Evolutionary conservation across 805 yeast species (phyloP).

Genomic region (Wickerhamiella nectarea): DNA sequence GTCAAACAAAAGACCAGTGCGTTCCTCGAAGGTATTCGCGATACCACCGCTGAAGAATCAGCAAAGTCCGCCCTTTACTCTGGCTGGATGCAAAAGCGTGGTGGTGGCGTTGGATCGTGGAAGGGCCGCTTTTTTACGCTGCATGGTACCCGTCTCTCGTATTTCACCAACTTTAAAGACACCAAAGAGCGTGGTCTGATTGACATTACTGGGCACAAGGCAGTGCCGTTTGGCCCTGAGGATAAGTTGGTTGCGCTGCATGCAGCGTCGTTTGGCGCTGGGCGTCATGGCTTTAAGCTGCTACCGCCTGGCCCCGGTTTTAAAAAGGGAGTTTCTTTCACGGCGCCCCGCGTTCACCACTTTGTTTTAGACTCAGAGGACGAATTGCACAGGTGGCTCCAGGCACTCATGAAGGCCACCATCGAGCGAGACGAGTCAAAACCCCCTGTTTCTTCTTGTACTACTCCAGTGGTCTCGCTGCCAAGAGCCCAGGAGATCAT

Average conservation of each 20-base stretch:
- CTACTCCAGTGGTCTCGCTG: slow-evolving; percentile 87
- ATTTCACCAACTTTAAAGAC: slow-evolving; percentile 67
- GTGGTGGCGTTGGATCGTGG: slow-evolving; percentile 85
- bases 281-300: slow-evolving; percentile 82
- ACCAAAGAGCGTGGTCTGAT: slow-evolving; percentile 80
- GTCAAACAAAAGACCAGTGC: slow-evolving; percentile 30
- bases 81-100: slow-evolving; percentile 96
- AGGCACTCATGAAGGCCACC: slow-evolving; percentile 87
- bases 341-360: slow-evolving; percentile 90
- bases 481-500: slow-evolving; percentile 76
- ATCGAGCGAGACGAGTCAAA: slow-evolving; percentile 88
- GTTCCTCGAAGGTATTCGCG: slow-evolving; percentile 64
- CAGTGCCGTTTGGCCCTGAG: slow-evolving; percentile 61
- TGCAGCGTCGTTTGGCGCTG: slow-evolving; percentile 88
- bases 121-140: slow-evolving; percentile 71
- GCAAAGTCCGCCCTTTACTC: slow-evolving; percentile 58
- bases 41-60: slow-evolving; percentile 62
- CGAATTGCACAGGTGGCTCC: slow-evolving; percentile 92
- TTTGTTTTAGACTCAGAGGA: slow-evolving; percentile 88
- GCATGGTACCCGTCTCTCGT: slow-evolving; percentile 87
- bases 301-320: slow-evolving; percentile 98
- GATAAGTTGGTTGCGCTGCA: slow-evolving; percentile 75
- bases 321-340: slow-evolving; percentile 84
- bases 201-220: slow-evolving; percentile 90
- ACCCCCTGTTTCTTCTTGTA: slow-evolving; percentile 84